Evolutionary conservation across 306 rosid species (phyloP), one percentile per base, ranked within the genome.

Genomic region (Crotalaria pallida): DNA sequence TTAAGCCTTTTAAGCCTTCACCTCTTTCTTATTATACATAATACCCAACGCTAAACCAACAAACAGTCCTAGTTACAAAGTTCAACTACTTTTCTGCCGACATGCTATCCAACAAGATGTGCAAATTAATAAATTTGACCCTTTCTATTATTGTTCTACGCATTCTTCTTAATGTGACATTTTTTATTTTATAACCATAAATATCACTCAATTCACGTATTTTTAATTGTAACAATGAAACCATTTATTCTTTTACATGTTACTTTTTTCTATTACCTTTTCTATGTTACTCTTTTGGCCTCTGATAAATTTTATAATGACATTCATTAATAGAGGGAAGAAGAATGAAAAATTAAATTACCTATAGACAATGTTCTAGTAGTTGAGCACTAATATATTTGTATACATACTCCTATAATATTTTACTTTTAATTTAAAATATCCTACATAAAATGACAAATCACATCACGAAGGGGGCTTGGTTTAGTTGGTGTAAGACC

Each of bases 101-200:
- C 81, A 79, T 65, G 50, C 11, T 13, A 45, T 78, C 31, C 68
- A 65, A 82, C 65, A 45, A 58, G 34, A 69, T 70, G 75, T 58
- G 17, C 36, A 48, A 18, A 55, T 21, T n/a, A n/a, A 19, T 15
- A n/a, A 36, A 10, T 41, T 65, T 26, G 16, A 70, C 26, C 60
- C 53, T 41, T 29, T 50, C 34, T 3, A 57, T 40, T 27, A 26
- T 38, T 49, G 58, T 31, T 66, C 31, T n/a, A 31, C 44, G 48
- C 47, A 31, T 38, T 67, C 41, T 13, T 26, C 38, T 66, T 38
- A 48, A 58, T 59, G 27, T 49, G 71, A 27, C 19, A 33, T 49
- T 66, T 58, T 41, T 10, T 5, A 64, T 57, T 71, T 6, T 21
- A 26, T 66, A 55, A 71, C 58, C 31, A 13, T 17, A 26, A 26